A percentile compares a stretch with the other conserved stretches of the same genome.
Conservation (phyloP, 805 yeast genomes). For the Dipodascopsis uninucleata region DNA sequence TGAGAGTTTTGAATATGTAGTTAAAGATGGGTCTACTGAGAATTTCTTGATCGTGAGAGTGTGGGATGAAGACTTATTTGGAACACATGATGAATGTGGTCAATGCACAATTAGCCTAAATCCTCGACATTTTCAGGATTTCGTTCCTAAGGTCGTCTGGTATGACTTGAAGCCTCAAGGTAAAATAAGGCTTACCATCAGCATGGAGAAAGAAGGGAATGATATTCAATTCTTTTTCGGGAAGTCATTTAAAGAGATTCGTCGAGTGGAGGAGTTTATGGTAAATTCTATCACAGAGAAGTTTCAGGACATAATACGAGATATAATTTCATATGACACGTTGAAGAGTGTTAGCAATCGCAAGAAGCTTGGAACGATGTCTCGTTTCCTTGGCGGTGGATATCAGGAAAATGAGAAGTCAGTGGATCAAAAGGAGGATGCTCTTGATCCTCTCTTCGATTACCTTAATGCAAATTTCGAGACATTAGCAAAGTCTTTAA, state of each 20-base stretch:
- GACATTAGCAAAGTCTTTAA: slow-evolving; percentile 57
- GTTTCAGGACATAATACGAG: slow-evolving; percentile 46
- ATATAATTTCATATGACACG: slow-evolving; percentile 54
- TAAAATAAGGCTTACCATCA: slow-evolving; percentile 57
- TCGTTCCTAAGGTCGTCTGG: slow-evolving; percentile 59
- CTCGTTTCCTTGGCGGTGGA: slow-evolving; percentile 3
- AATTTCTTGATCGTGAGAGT: slow-evolving; percentile 58
- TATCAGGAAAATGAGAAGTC: slow-evolving; percentile 19
- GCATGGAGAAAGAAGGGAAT: slow-evolving; percentile 72
- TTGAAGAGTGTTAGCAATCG: slow-evolving; percentile 33
- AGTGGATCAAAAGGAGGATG: slow-evolving; percentile 49
- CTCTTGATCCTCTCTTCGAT: slow-evolving; percentile 69
- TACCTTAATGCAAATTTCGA: slow-evolving; percentile 66
- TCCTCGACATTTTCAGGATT: slow-evolving; percentile 59
- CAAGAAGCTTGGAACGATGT: background rate
- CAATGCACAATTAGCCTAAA: slow-evolving; percentile 57
- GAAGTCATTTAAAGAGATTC: slow-evolving; percentile 61
- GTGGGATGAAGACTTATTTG: slow-evolving; percentile 61
- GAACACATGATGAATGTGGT: slow-evolving; percentile 64
- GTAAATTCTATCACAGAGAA: slow-evolving; percentile 61
- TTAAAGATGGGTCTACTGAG: too few relatives aligned
- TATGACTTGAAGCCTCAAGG: slow-evolving; percentile 69
- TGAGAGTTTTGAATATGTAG: slow-evolving; percentile 68
- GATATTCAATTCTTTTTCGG: slow-evolving; percentile 83
- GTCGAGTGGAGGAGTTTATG: slow-evolving; percentile 62